Base-by-base conservation (phyloP, 768 basidiomycete genomes). In the Rossbeevera mucosa region DNA sequence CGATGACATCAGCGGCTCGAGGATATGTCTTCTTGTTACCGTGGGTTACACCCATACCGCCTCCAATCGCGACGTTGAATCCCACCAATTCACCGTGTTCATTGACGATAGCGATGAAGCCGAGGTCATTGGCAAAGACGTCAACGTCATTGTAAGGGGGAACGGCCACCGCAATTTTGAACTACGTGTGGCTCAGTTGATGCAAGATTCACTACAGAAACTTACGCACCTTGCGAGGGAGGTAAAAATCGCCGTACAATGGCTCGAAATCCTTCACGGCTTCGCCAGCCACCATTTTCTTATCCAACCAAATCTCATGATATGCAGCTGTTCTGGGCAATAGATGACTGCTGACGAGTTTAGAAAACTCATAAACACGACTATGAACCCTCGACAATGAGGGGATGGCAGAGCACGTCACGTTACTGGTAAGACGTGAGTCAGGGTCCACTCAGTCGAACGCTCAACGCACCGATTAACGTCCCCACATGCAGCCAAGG, bases 11-110 rank as follows among this genome's bases (percentile, higher is more conserved):
- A 25, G 82, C 93, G 42, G 85, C 70, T 48, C 96, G 86, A 43
- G 96, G 96, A 68, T 98, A 98, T 0, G 96, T 99, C 77, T 96
- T 94, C 77, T 97, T 98, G 79, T 92, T 95, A 29, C 93, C 93
- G 62, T 98, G 95, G 1, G 96, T 98, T 41, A 97, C 96, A 70
- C 96, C 96, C 96, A 99, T 99, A 45, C 96, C 96, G 60, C 96
- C 96, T 51, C 96, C 96, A 41, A 91, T 76, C 14, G 86, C 72
- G 48, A 99, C 94, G 65, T 99, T 96, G 80, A 96, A 99, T 40
- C 96, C 96, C 48, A 79, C 77, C 18, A 99, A 74, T 56, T 88
- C 78, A 47, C 91, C 91, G 21, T 83, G 69, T 52, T 81, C 73
- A 58, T 84, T 81, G 25, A 91, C 81, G 59, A 98, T 91, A 31